phyloP scores from a whole-genome alignment of 1,284 basidiomycete genomes.

The Tilletia horrida region DNA sequence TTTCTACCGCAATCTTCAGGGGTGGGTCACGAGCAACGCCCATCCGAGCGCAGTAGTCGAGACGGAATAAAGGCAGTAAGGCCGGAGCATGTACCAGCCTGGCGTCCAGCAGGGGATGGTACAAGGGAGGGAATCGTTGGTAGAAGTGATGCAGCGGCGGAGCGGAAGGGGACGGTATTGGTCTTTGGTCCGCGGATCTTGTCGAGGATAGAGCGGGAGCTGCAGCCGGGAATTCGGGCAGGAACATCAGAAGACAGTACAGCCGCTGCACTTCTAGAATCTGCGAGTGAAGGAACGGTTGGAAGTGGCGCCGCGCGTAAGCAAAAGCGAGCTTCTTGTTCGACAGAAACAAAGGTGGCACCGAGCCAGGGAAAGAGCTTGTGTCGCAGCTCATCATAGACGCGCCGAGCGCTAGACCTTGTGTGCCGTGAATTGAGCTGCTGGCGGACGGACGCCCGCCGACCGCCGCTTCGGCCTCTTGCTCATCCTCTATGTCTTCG shows the following conservation, averaged over 20 bases:
- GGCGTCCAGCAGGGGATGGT: conserved; percentile 37
- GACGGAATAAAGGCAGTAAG: conserved; percentile 75
- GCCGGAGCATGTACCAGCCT: conserved; percentile 62
- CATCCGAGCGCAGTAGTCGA: conserved; percentile 80
- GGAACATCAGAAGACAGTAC: conserved; percentile 70
- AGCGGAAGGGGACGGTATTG: neutral
- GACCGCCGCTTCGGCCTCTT: conserved; percentile 8
- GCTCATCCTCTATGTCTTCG: conserved; percentile 13
- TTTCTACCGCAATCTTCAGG: conserved; percentile 78
- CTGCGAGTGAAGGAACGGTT: conserved; percentile 67
- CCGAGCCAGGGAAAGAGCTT: neutral
- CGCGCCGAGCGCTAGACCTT: neutral
- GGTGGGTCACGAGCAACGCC: conserved; percentile 85
- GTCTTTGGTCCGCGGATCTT: neutral
- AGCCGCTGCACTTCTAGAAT: conserved; percentile 70
- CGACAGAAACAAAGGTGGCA: conserved; percentile 16
- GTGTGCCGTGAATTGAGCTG: too few relatives aligned
- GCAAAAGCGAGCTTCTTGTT: conserved; percentile 61
- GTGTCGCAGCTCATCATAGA: neutral
- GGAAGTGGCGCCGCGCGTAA: conserved; percentile 71
- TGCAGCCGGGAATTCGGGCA: conserved; percentile 58
- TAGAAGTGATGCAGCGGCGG: conserved; percentile 24
- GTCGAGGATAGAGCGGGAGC: neutral
- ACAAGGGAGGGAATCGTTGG: conserved; percentile 32
- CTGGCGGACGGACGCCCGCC: neutral